A percentile compares a stretch with the other conserved stretches of the same genome.
Evolutionary conservation across 257 asterid genomes (phyloP).

Genomic region (Mentha longifolia): DNA sequence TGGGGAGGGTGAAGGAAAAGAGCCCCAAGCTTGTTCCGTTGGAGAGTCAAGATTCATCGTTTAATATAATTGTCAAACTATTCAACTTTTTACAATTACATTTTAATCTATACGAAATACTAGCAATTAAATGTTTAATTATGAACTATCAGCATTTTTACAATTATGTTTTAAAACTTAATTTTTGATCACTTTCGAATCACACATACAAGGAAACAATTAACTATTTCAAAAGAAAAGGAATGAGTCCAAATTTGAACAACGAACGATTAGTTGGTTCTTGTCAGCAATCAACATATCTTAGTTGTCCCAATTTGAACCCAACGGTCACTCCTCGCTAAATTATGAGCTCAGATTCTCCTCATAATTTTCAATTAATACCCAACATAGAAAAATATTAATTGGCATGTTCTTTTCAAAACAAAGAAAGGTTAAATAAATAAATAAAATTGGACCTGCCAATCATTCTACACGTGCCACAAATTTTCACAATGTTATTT

Average conservation of each 20-base stretch:
- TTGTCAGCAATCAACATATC: slow-evolving; percentile 16
- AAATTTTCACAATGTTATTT: background rate
- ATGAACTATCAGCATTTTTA: no score
- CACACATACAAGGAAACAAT: background rate
- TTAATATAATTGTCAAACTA: no score
- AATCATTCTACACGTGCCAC: slow-evolving; percentile 38
- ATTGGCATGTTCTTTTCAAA: background rate
- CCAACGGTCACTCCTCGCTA: slow-evolving; percentile 24
- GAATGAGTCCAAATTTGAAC: slow-evolving; percentile 8
- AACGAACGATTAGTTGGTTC: slow-evolving; percentile 23
- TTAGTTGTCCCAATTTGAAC: slow-evolving; percentile 25
- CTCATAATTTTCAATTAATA: background rate
- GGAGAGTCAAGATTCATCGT: no score
- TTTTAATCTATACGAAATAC: no score
- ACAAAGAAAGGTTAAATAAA: no score
- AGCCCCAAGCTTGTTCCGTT: no score
- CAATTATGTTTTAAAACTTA: no score
- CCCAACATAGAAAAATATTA: background rate
- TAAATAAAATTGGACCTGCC: background rate
- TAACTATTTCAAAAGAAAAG: background rate
- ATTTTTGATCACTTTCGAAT: no score
- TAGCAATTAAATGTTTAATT: no score
- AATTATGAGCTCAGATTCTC: slow-evolving; percentile 19
- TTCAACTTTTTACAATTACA: no score
- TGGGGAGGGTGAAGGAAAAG: no score